Base-by-base conservation (phyloP, 768 basidiomycete species). In the Phanerochaete sordida region DNA sequence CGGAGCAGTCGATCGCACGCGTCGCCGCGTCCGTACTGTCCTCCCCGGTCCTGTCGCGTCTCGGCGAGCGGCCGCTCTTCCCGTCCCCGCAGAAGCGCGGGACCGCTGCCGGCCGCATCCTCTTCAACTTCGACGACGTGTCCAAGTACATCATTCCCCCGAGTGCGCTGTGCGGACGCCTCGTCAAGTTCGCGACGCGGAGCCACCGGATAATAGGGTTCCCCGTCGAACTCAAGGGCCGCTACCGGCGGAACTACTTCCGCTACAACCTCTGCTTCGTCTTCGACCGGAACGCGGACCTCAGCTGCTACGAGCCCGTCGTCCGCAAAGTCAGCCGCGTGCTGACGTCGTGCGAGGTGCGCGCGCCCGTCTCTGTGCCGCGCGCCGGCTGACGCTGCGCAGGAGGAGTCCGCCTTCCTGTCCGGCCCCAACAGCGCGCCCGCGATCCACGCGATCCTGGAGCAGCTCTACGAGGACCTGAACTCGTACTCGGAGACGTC, bases 401-500 rank as follows among this genome's bases (percentile, higher is more conserved):
- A 94, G 92, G 85, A 94, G 79, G 95, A 98, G 73, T 93, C 93
- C 0, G 79, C 78, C 16, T 97, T 96, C 70, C 79, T 99, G 33
- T 96, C 95, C 0, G 85, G 84, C 9, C 78, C 87, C 0, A 73
- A 80, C 46, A 87, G 85, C 2, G 86, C 87, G 1, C 76, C 82
- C 37, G 81, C 85, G 2, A 82, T 94, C 31, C 83, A 89, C 68
- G 83, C 88, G 16, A 92, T 98, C 54, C 83, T 98, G 23, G 96
- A 99, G 73, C 95, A 98, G 68, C 80, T 99, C 1, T 98, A 95
- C 66, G 95, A 98, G 68, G 97, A 99, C 66, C 76, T 99, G 65
- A 98, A 98, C 73, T 95, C 94, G 8, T 98, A 96, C 74, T 94
- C 93, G 0, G 96, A 98, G 75, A 95, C 96, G 1, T 93, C 91